These are phyloP conservation scores for Geranomyces variabilis DNA, from an alignment of 192 early-diverging fungal species.

Conservation along the genomic window DNA sequence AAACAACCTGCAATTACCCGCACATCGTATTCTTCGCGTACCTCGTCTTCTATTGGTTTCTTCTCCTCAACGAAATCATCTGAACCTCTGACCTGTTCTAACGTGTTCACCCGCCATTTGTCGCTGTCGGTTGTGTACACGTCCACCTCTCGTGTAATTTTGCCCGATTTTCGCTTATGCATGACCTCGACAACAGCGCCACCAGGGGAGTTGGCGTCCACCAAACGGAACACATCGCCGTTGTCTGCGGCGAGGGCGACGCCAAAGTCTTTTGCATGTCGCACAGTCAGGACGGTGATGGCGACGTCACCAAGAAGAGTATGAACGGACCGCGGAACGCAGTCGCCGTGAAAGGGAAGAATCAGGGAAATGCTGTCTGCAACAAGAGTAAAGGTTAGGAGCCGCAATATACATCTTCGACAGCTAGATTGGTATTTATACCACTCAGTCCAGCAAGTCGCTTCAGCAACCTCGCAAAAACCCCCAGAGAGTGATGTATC, in stretches of 20 bases:
- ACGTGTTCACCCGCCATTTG: neutral
- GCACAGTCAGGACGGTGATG: slow-evolving; percentile 27
- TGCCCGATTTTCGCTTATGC: slow-evolving; percentile 54
- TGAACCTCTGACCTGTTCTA: neutral
- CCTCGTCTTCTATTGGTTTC: neutral
- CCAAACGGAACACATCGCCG: slow-evolving; percentile 33
- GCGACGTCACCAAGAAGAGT: slow-evolving; percentile 10
- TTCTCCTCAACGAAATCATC: neutral
- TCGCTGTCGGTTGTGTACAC: neutral
- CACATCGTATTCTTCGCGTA: neutral
- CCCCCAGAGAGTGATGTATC: neutral
- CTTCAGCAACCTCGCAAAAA: slow-evolving; percentile 18
- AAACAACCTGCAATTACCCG: neutral
- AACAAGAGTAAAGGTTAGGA: neutral
- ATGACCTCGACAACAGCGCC: slow-evolving; percentile 41
- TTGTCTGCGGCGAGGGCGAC: slow-evolving; percentile 16
- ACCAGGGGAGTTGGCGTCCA: slow-evolving; percentile 13
- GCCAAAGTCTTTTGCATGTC: slow-evolving; percentile 29
- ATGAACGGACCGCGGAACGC: neutral
- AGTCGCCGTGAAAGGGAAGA: slow-evolving; percentile 44
- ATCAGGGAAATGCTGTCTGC: slow-evolving; percentile 38
- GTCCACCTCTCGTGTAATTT: slow-evolving; percentile 42
- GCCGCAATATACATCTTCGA: neutral
- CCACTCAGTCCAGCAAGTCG: neutral
- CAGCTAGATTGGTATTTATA: neutral